Conservation (phyloP, 179 eudicot species). For the Silene coronaria region DNA sequence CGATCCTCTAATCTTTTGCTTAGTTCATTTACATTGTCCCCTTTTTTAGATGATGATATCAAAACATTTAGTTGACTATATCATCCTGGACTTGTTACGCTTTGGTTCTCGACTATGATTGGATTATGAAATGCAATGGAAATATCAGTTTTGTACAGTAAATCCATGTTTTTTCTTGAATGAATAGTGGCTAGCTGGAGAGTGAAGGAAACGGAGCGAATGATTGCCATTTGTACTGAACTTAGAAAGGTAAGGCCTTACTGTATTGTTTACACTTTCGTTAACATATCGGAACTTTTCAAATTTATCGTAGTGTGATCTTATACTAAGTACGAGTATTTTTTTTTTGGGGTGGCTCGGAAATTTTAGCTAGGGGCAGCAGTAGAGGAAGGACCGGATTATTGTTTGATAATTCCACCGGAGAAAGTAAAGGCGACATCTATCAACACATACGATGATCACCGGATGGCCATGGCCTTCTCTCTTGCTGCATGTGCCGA, state of each 20-base stretch:
- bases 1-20: conserved; percentile 2
- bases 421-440: conserved; percentile 75
- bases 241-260: conserved; percentile 65
- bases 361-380: conserved; percentile 78
- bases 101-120: too few species aligned
- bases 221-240: conserved; percentile 99
- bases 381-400: conserved; percentile 94
- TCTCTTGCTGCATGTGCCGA: conserved; percentile 95
- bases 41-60: too few species aligned
- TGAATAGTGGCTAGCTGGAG: conserved; percentile 96
- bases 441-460: conserved; percentile 97
- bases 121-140: too few species aligned
- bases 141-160: too few species aligned
- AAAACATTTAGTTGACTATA: too few species aligned
- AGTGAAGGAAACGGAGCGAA: conserved; percentile 95
- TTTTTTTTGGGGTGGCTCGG: neutral
- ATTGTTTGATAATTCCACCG: conserved; percentile 91
- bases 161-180: neutral
- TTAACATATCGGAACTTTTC: too few species aligned
- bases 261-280: too few species aligned
- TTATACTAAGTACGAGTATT: too few species aligned
- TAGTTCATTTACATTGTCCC: too few species aligned
- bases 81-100: too few species aligned
- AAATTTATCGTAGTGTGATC: too few species aligned
- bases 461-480: conserved; percentile 99